Conservation (phyloP, 176 grass and related monocot species). For the Metroxylon sagu region DNA sequence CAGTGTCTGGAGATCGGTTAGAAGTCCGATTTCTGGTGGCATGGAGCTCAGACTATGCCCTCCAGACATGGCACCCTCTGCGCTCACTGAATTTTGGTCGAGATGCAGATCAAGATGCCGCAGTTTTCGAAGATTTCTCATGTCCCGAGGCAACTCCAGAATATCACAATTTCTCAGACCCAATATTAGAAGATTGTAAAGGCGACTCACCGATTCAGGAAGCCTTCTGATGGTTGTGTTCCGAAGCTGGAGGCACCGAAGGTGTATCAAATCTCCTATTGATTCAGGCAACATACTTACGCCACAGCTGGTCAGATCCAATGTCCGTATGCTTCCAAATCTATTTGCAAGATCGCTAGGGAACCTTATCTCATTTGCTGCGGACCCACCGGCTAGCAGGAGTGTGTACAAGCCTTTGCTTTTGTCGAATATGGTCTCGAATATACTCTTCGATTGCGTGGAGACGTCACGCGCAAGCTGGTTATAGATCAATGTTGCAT, state of each 20-base stretch:
- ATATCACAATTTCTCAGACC: constrained; percentile 35
- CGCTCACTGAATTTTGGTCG: constrained; percentile 11
- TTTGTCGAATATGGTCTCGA: constrained; percentile 4
- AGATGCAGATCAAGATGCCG: constrained; percentile 43
- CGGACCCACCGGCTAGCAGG: constrained; percentile 20
- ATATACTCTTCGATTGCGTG: background rate
- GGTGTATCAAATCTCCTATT: constrained; percentile 33
- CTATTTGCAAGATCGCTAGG: constrained; percentile 4
- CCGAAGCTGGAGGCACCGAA: constrained; percentile 36
- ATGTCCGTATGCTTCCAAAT: constrained; percentile 16
- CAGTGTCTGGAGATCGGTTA: too few species aligned
- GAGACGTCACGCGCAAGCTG: too few species aligned
- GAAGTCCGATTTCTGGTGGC: constrained; percentile 21
- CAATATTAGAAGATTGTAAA: constrained; percentile 40
- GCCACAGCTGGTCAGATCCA: constrained; percentile 33
- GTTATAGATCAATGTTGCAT: constrained; percentile 21
- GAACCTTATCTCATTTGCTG: background rate
- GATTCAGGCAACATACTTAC: constrained; percentile 25
- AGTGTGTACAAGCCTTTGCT: constrained; percentile 21
- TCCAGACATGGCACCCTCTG: background rate
- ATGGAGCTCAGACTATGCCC: constrained; percentile 16
- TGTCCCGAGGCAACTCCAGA: constrained; percentile 30
- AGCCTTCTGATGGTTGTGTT: constrained; percentile 26
- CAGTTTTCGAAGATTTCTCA: constrained; percentile 19
- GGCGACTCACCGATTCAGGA: constrained; percentile 8